phyloP scores from a whole-genome alignment of 495 filamentous ascomycete genomes.

The Letharia lupina region DNA sequence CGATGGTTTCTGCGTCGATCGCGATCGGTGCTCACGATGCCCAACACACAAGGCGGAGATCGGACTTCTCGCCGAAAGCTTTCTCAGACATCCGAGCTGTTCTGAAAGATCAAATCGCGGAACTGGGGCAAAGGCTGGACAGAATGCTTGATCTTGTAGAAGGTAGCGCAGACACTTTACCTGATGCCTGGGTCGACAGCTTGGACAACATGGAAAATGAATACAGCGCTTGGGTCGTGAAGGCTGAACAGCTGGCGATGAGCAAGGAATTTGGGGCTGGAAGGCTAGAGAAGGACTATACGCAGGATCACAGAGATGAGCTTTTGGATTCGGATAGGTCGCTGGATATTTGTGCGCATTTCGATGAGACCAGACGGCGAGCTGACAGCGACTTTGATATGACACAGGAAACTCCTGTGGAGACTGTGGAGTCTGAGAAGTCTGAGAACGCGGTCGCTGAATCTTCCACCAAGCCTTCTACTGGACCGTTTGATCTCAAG shows the following conservation, averaged over 20 bases:
- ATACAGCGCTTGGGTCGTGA: slow-evolving; percentile 70
- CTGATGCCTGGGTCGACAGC: slow-evolving; percentile 77
- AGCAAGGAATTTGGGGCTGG: slow-evolving; percentile 35
- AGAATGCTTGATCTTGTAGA: slow-evolving; percentile 77
- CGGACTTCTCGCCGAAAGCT: slow-evolving; percentile 39
- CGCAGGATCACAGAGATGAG: neutral
- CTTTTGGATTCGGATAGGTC: neutral
- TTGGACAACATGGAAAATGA: slow-evolving; percentile 72
- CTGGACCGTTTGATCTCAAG: neutral
- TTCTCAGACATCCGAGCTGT: slow-evolving; percentile 54
- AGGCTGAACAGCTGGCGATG: slow-evolving; percentile 39
- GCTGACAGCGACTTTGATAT: neutral
- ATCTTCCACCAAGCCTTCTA: neutral
- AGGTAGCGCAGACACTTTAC: slow-evolving; percentile 71
- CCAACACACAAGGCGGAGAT: neutral
- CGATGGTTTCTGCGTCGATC: slow-evolving; percentile 54
- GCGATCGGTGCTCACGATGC: slow-evolving; percentile 36
- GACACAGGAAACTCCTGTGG: neutral
- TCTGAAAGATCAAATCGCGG: slow-evolving; percentile 59
- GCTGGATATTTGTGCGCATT: neutral
- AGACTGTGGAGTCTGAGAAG: neutral
- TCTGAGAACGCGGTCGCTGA: neutral
- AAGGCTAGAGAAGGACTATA: slow-evolving; percentile 10
- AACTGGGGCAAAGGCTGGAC: slow-evolving; percentile 67
- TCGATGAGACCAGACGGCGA: neutral